Conservation (phyloP, 139 green algal species). For the Closterium sp. region DNA sequence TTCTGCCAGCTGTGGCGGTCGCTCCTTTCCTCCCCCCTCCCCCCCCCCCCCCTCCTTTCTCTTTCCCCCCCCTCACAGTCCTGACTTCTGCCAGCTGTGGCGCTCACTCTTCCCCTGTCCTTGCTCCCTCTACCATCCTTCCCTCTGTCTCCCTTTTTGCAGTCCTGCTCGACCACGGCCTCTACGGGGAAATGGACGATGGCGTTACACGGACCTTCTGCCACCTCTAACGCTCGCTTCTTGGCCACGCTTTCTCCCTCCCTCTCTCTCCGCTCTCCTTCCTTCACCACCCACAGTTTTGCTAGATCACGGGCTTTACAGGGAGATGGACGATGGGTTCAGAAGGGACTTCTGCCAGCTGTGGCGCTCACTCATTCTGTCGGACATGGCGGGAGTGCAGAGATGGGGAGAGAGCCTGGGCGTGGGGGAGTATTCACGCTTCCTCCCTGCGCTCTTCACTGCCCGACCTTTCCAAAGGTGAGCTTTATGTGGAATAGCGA, state of each 20-base stretch:
- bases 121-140: neutral
- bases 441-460: conserved; percentile 46
- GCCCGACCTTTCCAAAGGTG: conserved; percentile 23
- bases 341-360: conserved; percentile 37
- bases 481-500: too few relatives aligned
- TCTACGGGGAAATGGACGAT: conserved; percentile 29
- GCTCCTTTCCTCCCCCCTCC: neutral
- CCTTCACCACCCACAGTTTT: conserved; percentile 25
- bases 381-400: conserved; percentile 10
- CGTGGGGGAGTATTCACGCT: conserved; percentile 25
- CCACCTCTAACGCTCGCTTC: neutral
- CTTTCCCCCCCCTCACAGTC: neutral
- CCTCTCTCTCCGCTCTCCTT: neutral
- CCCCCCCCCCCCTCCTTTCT: neutral
- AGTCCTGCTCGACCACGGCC: conserved; percentile 28
- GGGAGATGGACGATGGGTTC: conserved; percentile 39
- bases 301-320: conserved; percentile 45
- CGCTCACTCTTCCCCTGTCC: neutral
- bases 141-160: neutral
- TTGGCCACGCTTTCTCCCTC: too few relatives aligned
- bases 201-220: neutral
- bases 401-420: conserved; percentile 18
- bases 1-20: neutral
- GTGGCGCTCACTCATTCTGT: conserved; percentile 32
- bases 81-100: too few relatives aligned